Evolutionary conservation across 306 rosid genomes (phyloP), one percentile per base, ranked within the genome.

Genomic region (Cicer arietinum): DNA sequence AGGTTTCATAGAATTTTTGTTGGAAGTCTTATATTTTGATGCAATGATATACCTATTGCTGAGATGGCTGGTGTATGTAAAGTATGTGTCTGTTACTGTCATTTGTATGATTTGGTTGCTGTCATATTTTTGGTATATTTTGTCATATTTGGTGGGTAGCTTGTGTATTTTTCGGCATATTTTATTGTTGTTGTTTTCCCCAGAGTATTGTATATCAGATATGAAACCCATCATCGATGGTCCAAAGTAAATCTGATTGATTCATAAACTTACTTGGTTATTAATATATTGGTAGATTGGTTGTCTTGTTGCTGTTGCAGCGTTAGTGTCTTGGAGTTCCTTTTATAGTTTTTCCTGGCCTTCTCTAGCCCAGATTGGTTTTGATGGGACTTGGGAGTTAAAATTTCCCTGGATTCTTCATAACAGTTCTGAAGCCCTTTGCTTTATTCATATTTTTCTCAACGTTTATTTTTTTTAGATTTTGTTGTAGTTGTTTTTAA

Each of bases 191-290:
- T 56, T 56, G 61, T 5, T 7, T 18, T 18, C 53, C 7, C 52
- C 18, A 6, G 52, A 18, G 65, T 54, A 11, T 53, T 53, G 12
- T 35, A 8, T 66, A 30, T 7, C 10, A 16, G 22, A 52, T 7
- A 51, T 14, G 22, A 43, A 25, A 35, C 42, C 7, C n/a, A 54
- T 5, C 35, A 53, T 52, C 42, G 52, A 16, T 14, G 37, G 42
- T 59, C 35, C 14, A 6, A 22, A 45, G 42, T 79, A 37, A 52
- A 43, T 44, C 8, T 51, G 57, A 7, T 30, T 72, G 51, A 41
- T 72, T 79, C 57, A 30, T 45, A 25, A 39, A 25, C 47, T 79
- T 64, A 9, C n/a, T 70, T 78, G 54, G 54, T 44, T 43, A 0
- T n/a, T 66, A 9, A 56, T 35, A 54, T 43, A 67, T 56, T 67